Base-by-base conservation (phyloP, 768 basidiomycete species). In the Nidularia sp. region DNA sequence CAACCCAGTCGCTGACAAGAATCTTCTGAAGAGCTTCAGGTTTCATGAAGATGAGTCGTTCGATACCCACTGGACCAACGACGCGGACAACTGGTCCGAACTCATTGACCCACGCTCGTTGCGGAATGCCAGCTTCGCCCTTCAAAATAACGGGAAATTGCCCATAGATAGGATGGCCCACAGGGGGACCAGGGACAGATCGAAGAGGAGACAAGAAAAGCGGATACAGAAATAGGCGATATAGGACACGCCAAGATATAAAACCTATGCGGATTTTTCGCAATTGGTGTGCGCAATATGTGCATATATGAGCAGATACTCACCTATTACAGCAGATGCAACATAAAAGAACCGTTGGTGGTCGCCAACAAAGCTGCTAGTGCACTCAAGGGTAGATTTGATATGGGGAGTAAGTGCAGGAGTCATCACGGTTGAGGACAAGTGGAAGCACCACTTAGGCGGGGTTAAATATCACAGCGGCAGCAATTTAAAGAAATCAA, bases 1-100 rank as follows among this genome's bases (percentile, higher is more conserved):
- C 70, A 2, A 73, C 52, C 76, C 76, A 78, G 41, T 73, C 72
- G n/a, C 59, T 67, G 7, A 72, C 70, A 10, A 77, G 47, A 6
- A 78, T 73, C 52, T 75, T 69, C 6, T 74, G 69, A n/a, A 77
- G 57, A 1, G 77, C 73, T 34, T 75, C 75, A 4, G 78, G 72
- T 32, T 62, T 66, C 61, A 72, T 65, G 59, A 76, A 72, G 5
- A 78, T 69, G 31, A 80, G 54, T 9, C 76, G 64, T 55, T 79
- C 77, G 12, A 74, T 62, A 1, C 77, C 78, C 6, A 80, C 13
- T 1, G 74, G 71, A 1, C 79, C 78, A 18, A 78, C 70, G 32
- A 66, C 62, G 35, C 76, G 72, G 8, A 79, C 71, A 18, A 73
- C 63, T 1, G 73, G 66, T 0, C 78, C 77, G 47, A 77, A 65